A percentile compares a stretch with the other conserved stretches of the same genome.
phyloP scores from a whole-genome alignment of 2,329 filamentous ascomycete species.

The Fusarium papillatum region DNA sequence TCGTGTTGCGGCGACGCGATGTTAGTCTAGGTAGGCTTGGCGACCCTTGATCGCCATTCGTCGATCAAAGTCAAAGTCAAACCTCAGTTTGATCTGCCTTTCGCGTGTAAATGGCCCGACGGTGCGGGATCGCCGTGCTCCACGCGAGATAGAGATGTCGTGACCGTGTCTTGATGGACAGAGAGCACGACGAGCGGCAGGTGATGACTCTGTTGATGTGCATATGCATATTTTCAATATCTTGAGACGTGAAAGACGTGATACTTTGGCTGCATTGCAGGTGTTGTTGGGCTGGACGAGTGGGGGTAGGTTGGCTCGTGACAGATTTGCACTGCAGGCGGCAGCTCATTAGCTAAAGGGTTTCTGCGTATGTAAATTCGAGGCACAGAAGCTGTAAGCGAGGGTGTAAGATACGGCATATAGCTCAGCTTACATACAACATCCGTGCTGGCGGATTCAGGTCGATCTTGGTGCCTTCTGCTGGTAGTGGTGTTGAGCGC shows the following conservation, averaged over 20 bases:
- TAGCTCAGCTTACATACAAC: slow-evolving; percentile 1
- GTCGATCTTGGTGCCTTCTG: slow-evolving; percentile 2
- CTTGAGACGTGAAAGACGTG: slow-evolving; percentile 10
- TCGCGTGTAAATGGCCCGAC: slow-evolving; percentile 14
- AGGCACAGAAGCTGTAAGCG: neutral
- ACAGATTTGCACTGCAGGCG: neutral
- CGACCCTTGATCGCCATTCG: slow-evolving; percentile 23
- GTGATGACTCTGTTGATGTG: neutral
- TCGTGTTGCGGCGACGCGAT: slow-evolving; percentile 5
- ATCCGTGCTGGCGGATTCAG: slow-evolving; percentile 19
- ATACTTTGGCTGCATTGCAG: slow-evolving; percentile 17
- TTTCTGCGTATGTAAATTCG: slow-evolving; percentile 1
- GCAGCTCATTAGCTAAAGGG: neutral
- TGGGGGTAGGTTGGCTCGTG: slow-evolving; percentile 4
- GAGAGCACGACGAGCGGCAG: slow-evolving; percentile 4
- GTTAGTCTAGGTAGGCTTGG: slow-evolving; percentile 1
- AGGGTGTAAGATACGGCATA: slow-evolving; percentile 11
- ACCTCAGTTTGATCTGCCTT: slow-evolving; percentile 14
- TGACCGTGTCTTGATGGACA: neutral
- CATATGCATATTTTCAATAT: slow-evolving; percentile 1
- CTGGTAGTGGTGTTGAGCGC: neutral
- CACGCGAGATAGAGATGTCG: slow-evolving; percentile 15
- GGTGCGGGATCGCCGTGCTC: slow-evolving; percentile 20
- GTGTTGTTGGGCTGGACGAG: neutral
- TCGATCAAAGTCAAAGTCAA: slow-evolving; percentile 27